Conservation (phyloP, 768 basidiomycete species). For the Russula ochroleuca region DNA sequence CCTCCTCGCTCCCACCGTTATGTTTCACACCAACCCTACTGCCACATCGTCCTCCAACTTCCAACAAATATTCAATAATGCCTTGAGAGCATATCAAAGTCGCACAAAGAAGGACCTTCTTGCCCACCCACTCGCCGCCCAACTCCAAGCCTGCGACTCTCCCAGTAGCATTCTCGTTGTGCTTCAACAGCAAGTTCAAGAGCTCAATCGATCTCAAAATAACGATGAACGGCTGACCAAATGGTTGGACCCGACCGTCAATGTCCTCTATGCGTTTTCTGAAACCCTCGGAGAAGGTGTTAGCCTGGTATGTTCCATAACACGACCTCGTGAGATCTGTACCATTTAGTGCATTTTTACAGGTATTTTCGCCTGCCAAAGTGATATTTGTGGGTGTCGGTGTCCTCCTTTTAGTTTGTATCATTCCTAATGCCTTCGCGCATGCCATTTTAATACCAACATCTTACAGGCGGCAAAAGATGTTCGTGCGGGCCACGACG, state of each 20-base stretch:
- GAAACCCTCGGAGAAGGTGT: background rate
- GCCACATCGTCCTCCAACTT: background rate
- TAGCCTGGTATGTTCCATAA: background rate
- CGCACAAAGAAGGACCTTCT: background rate
- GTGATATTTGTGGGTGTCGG: background rate
- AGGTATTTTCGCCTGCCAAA: background rate
- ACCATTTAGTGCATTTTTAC: background rate
- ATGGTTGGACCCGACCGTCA: background rate
- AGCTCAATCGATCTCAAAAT: background rate
- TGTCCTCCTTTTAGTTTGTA: background rate
- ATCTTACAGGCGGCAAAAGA: background rate
- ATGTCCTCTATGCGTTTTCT: background rate
- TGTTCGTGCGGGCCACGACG: background rate
- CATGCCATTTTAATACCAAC: background rate
- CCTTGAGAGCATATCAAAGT: background rate
- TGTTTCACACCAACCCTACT: background rate
- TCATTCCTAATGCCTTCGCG: background rate
- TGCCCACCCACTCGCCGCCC: background rate
- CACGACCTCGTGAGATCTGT: too few species aligned
- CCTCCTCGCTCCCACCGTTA: background rate
- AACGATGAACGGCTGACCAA: background rate
- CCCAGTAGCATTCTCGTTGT: background rate
- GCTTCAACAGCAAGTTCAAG: background rate
- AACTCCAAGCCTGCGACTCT: background rate
- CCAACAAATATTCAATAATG: background rate